Conservation (phyloP, 2,329 filamentous ascomycete genomes). For the Penicillium sp. region DNA sequence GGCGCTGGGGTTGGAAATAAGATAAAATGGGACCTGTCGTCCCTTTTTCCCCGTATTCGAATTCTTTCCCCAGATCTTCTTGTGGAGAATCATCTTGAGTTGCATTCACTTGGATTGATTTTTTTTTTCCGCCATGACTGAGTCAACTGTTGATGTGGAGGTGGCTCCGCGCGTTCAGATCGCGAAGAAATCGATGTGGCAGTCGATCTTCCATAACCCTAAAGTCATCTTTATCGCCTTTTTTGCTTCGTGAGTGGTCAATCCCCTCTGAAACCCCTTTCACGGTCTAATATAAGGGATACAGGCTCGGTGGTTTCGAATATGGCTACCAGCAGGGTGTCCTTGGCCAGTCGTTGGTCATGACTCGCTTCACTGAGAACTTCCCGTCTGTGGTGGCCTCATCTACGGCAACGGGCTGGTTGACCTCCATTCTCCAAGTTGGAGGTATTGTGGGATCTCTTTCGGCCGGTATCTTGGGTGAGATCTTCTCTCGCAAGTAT, state of each 20-base stretch:
- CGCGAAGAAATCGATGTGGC: constrained; percentile 28
- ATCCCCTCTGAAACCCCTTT: no score
- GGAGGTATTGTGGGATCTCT: constrained; percentile 48
- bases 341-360: constrained; percentile 47
- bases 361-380: constrained; percentile 49
- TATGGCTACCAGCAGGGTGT: constrained; percentile 51
- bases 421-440: constrained; percentile 54
- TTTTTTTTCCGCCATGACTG: constrained; percentile 14
- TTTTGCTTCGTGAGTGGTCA: constrained; percentile 42
- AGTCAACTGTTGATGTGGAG: constrained; percentile 18
- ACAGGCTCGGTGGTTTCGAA: constrained; percentile 47
- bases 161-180: constrained; percentile 17
- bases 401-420: constrained; percentile 39
- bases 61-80: constrained; percentile 7
- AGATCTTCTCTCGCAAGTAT: constrained; percentile 53
- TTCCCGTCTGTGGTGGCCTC: constrained; percentile 47
- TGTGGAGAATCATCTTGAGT: constrained; percentile 3
- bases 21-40: constrained; percentile 9
- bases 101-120: neutral
- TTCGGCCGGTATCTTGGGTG: constrained; percentile 48
- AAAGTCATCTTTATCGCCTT: constrained; percentile 54
- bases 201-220: constrained; percentile 34
- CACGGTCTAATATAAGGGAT: constrained; percentile 1
- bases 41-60: constrained; percentile 4
- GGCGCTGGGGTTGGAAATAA: constrained; percentile 1